These are phyloP conservation scores for Solanum infundibuliforme DNA, from an alignment of 257 asterid genomes.

Conservation along the genomic window DNA sequence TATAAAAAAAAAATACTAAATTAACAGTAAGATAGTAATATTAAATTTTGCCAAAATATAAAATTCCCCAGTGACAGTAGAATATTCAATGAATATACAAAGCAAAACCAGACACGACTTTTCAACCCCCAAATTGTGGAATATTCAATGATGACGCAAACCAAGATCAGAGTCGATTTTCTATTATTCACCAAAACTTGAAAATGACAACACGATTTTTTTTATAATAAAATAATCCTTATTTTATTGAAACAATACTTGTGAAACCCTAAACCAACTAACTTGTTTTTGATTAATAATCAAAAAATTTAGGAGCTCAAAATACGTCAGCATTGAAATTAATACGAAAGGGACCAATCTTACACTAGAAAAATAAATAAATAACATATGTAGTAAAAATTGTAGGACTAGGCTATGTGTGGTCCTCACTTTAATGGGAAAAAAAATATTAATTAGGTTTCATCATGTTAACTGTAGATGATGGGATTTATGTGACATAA, in stretches of 20 bases:
- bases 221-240: background rate
- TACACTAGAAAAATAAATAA: no score
- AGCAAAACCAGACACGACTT: background rate
- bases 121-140: constrained; percentile 10
- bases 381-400: background rate
- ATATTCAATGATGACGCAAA: constrained; percentile 23
- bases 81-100: background rate
- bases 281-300: background rate
- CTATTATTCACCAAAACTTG: background rate
- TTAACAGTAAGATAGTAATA: background rate
- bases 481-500: constrained; percentile 10
- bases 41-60: background rate
- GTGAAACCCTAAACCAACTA: background rate
- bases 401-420: background rate
- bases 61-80: background rate
- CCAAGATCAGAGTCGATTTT: constrained; percentile 5
- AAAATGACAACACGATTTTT: background rate
- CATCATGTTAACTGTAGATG: background rate
- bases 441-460: background rate
- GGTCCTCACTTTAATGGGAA: background rate
- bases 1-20: background rate
- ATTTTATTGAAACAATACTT: background rate
- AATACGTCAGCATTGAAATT: background rate
- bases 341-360: background rate
- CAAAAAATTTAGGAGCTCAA: background rate